A percentile compares a stretch with the other conserved stretches of the same genome.
These are phyloP conservation scores for Cladosporium sp. DNA, from an alignment of 2,329 filamentous ascomycete genomes.

Conservation along the genomic window DNA sequence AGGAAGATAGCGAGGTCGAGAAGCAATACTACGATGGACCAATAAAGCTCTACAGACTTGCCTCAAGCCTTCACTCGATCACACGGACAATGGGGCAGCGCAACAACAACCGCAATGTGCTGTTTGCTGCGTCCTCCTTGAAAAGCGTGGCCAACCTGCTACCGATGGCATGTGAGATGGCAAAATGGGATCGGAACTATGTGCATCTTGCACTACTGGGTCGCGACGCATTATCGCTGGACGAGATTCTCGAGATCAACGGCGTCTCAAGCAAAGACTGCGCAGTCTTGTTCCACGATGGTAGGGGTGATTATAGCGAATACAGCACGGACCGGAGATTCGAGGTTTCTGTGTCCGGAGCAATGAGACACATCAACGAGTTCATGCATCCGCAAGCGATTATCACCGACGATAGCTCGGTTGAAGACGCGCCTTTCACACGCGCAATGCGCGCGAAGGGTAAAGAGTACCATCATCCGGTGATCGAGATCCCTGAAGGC, in stretches of 20 bases:
- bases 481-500: constrained; percentile 73
- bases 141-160: constrained; percentile 71
- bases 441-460: constrained; percentile 60
- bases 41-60: constrained; percentile 68
- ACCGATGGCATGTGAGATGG: constrained; percentile 87
- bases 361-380: constrained; percentile 68
- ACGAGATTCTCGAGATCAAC: constrained; percentile 73
- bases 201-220: constrained; percentile 84
- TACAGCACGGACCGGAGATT: constrained; percentile 71
- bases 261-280: constrained; percentile 70
- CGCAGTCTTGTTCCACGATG: constrained; percentile 68
- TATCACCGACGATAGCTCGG: constrained; percentile 66
- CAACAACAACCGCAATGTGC: constrained; percentile 64
- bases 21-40: constrained; percentile 65
- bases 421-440: constrained; percentile 70
- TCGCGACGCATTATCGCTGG: constrained; percentile 66
- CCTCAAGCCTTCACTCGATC: constrained; percentile 62
- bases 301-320: constrained; percentile 69
- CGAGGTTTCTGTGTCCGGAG: constrained; percentile 62
- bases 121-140: constrained; percentile 77
- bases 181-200: constrained; percentile 63
- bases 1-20: constrained; percentile 24
- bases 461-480: constrained; percentile 53
- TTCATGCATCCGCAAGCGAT: constrained; percentile 77
- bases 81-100: constrained; percentile 54